Evolutionary conservation across 2,329 filamentous ascomycete genomes (phyloP).

Genomic region (Colletotrichum sidae): DNA sequence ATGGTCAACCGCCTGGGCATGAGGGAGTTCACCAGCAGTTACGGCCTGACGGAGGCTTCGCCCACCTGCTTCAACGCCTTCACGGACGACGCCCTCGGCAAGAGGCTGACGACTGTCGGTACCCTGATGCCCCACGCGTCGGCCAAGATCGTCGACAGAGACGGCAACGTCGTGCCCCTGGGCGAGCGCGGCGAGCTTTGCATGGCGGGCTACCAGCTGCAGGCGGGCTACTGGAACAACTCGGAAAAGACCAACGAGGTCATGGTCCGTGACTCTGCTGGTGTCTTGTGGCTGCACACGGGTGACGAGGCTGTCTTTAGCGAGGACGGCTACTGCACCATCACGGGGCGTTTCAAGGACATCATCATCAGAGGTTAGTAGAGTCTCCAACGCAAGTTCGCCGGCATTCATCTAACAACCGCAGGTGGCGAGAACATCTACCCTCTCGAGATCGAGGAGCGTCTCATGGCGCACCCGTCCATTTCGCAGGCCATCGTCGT

Average conservation of each 20-base stretch:
- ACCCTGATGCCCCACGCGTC: conserved; percentile 80
- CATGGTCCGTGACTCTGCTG: conserved; percentile 64
- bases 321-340: conserved; percentile 75
- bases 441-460: conserved; percentile 80
- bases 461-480: conserved; percentile 72
- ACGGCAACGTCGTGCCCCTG: conserved; percentile 74
- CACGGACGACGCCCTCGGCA: conserved; percentile 76
- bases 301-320: conserved; percentile 79
- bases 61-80: conserved; percentile 86
- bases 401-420: conserved; percentile 36
- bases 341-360: conserved; percentile 83
- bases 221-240: conserved; percentile 76
- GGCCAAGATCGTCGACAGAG: conserved; percentile 81
- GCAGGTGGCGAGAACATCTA: conserved; percentile 80
- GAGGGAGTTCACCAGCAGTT: conserved; percentile 78
- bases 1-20: conserved; percentile 79
- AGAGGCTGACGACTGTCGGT: conserved; percentile 78
- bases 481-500: conserved; percentile 76
- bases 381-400: neutral
- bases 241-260: conserved; percentile 76
- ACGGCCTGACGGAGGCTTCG: conserved; percentile 81
- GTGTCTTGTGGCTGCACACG: conserved; percentile 72
- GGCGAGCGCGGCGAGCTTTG: conserved; percentile 80
- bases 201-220: conserved; percentile 82
- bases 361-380: conserved; percentile 77